These are phyloP conservation scores for Allium cepa DNA, from an alignment of 106 monocot species.

Conservation along the genomic window DNA sequence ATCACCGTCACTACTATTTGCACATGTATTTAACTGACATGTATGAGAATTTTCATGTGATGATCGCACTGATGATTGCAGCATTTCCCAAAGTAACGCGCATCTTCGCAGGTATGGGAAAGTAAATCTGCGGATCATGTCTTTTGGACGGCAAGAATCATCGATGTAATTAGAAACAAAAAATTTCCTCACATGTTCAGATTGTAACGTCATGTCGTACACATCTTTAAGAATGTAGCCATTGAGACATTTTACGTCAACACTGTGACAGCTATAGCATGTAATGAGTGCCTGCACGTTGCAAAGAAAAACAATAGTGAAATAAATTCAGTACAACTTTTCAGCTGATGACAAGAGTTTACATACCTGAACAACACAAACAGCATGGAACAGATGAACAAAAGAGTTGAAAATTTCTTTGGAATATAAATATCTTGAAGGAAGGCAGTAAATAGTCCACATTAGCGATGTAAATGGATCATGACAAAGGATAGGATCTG, in stretches of 20 bases:
- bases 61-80: constrained; percentile 11
- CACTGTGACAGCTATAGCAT: constrained; percentile 43
- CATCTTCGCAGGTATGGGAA: constrained; percentile 85
- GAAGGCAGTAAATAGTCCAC: constrained; percentile 81
- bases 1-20: constrained; percentile 14
- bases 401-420: constrained; percentile 52
- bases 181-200: constrained; percentile 32
- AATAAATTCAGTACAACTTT: neutral
- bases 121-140: constrained; percentile 72
- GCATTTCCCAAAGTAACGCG: constrained; percentile 65
- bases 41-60: constrained; percentile 23
- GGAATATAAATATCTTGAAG: constrained; percentile 56
- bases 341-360: constrained; percentile 5
- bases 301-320: no score
- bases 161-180: constrained; percentile 63
- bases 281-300: constrained; percentile 65
- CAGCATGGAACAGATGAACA: constrained; percentile 83
- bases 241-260: constrained; percentile 40
- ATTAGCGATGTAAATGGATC: constrained; percentile 84
- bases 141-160: constrained; percentile 40
- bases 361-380: constrained; percentile 82
- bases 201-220: constrained; percentile 42
- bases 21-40: constrained; percentile 24
- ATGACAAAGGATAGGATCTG: constrained; percentile 77
- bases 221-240: constrained; percentile 42